A percentile compares a stretch with the other conserved stretches of the same genome.
Evolutionary conservation across 768 basidiomycete genomes (phyloP).

Genomic region (Leccinum imitatum): DNA sequence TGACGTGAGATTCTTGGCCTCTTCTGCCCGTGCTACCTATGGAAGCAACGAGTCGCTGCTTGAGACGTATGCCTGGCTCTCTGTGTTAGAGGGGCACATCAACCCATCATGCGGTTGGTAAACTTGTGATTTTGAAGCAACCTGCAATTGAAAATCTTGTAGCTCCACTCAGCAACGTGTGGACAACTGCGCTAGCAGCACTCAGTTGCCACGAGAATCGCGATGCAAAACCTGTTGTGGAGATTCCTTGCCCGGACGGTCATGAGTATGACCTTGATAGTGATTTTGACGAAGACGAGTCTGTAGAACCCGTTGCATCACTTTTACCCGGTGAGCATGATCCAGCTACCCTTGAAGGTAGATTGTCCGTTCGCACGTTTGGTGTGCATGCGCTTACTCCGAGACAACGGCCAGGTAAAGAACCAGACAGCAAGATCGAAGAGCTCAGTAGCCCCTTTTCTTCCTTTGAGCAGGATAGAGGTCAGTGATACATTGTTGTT

Average conservation of each 20-base stretch:
- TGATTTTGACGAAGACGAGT: conserved; percentile 23
- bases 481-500: conserved; percentile 1
- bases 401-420: conserved; percentile 4
- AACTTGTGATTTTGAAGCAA: not conserved
- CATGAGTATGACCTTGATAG: conserved; percentile 27
- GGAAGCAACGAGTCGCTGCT: not conserved
- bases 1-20: conserved; percentile 21
- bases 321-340: not conserved
- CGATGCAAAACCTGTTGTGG: not conserved
- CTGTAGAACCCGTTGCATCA: not conserved
- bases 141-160: conserved; percentile 1
- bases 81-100: conserved; percentile 12
- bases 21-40: not conserved
- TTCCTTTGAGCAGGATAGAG: conserved; percentile 9
- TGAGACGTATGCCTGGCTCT: conserved; percentile 17
- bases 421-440: not conserved
- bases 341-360: conserved; percentile 3
- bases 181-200: conserved; percentile 8
- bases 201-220: not conserved
- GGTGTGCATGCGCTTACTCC: not conserved
- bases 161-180: conserved; percentile 10
- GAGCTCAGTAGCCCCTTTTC: conserved; percentile 2
- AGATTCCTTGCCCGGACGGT: conserved; percentile 5
- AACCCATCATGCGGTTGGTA: conserved; percentile 10
- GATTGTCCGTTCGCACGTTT: not conserved